Evolutionary conservation across 2,329 filamentous ascomycete species (phyloP).

Genomic region (Emydomyces testavorans): DNA sequence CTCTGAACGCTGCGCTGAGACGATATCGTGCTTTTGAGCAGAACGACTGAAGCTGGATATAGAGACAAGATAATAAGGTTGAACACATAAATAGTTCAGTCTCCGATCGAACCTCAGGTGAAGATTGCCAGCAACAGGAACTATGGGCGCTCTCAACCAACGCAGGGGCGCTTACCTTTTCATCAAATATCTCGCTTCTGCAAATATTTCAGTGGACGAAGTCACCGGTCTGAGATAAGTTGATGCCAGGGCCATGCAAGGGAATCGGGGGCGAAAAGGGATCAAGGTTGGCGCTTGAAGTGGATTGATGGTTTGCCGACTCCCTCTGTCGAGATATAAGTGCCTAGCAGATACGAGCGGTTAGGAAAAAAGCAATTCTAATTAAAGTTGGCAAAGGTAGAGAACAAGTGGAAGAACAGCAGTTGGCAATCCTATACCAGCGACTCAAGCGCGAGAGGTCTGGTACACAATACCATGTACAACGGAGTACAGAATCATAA

Average conservation of each 20-base stretch:
- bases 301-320: not conserved
- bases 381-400: not conserved
- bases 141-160: not conserved
- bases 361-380: constrained; percentile 2
- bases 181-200: not conserved
- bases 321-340: not conserved
- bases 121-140: not conserved
- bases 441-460: not conserved
- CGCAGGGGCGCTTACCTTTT: not conserved
- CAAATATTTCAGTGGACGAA: not conserved
- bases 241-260: constrained; percentile 5
- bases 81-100: too few relatives aligned
- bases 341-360: not conserved
- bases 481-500: constrained; percentile 6
- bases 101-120: not conserved
- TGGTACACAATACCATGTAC: constrained; percentile 4
- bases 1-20: not conserved
- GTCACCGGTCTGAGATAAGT: not conserved
- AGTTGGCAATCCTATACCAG: not conserved
- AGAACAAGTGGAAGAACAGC: not conserved
- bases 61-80: not conserved
- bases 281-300: constrained; percentile 5
- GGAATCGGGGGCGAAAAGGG: not conserved
- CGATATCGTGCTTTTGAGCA: too few relatives aligned
- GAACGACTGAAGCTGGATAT: not conserved